Evolutionary conservation across 768 basidiomycete genomes (phyloP).

Genomic region (Rhodotorula babjevae): DNA sequence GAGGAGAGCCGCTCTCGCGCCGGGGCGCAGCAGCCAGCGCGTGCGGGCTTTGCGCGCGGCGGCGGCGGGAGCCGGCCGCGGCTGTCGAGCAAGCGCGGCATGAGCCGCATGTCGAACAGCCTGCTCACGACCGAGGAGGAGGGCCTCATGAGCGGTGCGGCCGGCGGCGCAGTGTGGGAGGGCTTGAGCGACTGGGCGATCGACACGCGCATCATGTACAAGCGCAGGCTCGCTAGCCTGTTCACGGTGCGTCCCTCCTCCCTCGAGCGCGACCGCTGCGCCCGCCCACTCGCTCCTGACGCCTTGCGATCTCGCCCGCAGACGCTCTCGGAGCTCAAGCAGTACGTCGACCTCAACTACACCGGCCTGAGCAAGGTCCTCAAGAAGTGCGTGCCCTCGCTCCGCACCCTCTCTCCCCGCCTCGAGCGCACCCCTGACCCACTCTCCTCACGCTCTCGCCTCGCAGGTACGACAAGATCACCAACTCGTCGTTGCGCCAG

Average conservation of each 20-base stretch:
- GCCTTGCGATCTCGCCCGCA: background rate
- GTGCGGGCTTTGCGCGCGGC: background rate
- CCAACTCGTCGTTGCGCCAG: conserved; percentile 56
- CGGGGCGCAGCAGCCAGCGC: background rate
- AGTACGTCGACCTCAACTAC: conserved; percentile 86
- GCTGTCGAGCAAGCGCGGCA: conserved; percentile 58
- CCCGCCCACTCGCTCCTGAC: background rate
- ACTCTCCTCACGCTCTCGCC: background rate
- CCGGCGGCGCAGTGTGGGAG: conserved; percentile 1
- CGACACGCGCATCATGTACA: conserved; percentile 49
- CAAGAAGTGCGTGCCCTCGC: conserved; percentile 66
- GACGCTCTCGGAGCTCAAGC: conserved; percentile 54
- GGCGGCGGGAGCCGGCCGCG: conserved; percentile 50
- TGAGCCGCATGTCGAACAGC: conserved; percentile 44
- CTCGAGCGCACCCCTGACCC: background rate
- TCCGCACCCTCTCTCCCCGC: background rate
- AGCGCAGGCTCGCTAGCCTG: conserved; percentile 76
- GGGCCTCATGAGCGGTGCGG: background rate
- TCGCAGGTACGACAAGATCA: conserved; percentile 86
- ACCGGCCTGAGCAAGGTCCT: conserved; percentile 91
- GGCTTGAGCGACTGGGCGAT: conserved; percentile 38
- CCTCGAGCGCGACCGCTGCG: background rate
- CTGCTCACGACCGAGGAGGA: conserved; percentile 1
- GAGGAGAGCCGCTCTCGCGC: background rate
- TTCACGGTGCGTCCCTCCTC: conserved; percentile 58